phyloP scores from a whole-genome alignment of 2,329 filamentous ascomycete genomes.

The Exophiala phaeomuriformis region DNA sequence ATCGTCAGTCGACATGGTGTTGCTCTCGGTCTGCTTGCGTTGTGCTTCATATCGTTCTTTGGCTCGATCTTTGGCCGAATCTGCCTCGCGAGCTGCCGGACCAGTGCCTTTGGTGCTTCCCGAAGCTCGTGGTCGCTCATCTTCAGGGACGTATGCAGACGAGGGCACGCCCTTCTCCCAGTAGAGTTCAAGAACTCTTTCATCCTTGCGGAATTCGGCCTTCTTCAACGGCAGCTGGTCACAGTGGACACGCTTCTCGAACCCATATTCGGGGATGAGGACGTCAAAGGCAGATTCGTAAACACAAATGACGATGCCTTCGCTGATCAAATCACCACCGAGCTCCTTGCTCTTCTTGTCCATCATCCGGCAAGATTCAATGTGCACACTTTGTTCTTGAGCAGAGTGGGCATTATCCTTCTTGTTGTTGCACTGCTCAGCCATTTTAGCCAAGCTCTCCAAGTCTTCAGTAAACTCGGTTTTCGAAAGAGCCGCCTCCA shows the following conservation, averaged over 20 bases:
- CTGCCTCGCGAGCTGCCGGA: constrained; percentile 64
- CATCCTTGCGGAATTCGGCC: constrained; percentile 97
- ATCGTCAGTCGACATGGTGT: constrained; percentile 86
- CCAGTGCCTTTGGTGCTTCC: constrained; percentile 66
- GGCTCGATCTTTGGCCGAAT: constrained; percentile 70
- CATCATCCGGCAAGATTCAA: constrained; percentile 93
- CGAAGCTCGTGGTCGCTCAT: constrained; percentile 83
- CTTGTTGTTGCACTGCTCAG: constrained; percentile 96
- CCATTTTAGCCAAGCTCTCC: constrained; percentile 81
- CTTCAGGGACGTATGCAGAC: constrained; percentile 90
- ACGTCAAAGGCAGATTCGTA: constrained; percentile 99
- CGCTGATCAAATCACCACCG: constrained; percentile 85
- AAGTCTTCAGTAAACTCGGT: constrained; percentile 83
- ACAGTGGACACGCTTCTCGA: constrained; percentile 98
- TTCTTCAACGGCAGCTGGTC: constrained; percentile 96
- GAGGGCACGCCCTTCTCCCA: constrained; percentile 99
- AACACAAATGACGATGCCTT: constrained; percentile 92
- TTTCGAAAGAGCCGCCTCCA: constrained; percentile 77
- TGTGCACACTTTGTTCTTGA: constrained; percentile 97
- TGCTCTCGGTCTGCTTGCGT: constrained; percentile 88
- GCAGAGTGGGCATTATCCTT: constrained; percentile 97
- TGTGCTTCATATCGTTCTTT: constrained; percentile 87
- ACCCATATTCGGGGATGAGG: constrained; percentile 94
- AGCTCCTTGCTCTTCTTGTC: constrained; percentile 80
- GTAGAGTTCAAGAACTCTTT: constrained; percentile 88